phyloP scores from a whole-genome alignment of 305 asterid species.

The Solanum chacoense region DNA sequence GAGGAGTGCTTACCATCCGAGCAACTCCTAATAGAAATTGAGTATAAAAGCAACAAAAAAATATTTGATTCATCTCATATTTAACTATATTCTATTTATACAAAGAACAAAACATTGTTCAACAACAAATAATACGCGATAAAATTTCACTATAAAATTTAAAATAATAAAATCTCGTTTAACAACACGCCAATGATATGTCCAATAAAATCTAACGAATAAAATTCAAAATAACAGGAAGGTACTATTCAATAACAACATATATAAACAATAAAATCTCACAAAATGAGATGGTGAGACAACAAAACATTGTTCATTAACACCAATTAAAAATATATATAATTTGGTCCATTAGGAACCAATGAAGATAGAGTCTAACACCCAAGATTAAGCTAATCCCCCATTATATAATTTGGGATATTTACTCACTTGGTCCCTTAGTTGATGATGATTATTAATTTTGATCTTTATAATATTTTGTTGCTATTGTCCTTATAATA shows the following conservation, averaged over 20 bases:
- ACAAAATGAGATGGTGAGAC: not conserved
- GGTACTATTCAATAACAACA: too few relatives aligned
- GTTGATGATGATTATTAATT: not conserved
- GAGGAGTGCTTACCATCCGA: too few relatives aligned
- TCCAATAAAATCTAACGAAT: too few relatives aligned
- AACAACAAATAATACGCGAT: too few relatives aligned
- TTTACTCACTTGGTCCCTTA: not conserved
- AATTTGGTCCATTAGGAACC: not conserved
- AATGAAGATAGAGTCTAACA: not conserved
- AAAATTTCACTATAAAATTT: too few relatives aligned
- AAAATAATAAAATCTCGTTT: not conserved
- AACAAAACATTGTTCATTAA: not conserved
- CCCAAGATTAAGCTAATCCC: not conserved
- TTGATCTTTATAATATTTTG: not conserved
- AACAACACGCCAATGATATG: too few relatives aligned
- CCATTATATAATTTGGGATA: not conserved
- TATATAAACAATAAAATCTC: not conserved
- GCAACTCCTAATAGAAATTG: not conserved
- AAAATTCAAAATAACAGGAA: too few relatives aligned
- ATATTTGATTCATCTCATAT: not conserved
- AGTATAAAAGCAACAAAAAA: too few relatives aligned
- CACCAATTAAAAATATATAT: not conserved
- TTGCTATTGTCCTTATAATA: not conserved
- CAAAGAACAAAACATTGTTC: not conserved
- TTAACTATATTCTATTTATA: too few relatives aligned